A percentile compares a stretch with the other conserved stretches of the same genome.
phyloP scores from a whole-genome alignment of 768 basidiomycete genomes.

The Tulasnella sp. region DNA sequence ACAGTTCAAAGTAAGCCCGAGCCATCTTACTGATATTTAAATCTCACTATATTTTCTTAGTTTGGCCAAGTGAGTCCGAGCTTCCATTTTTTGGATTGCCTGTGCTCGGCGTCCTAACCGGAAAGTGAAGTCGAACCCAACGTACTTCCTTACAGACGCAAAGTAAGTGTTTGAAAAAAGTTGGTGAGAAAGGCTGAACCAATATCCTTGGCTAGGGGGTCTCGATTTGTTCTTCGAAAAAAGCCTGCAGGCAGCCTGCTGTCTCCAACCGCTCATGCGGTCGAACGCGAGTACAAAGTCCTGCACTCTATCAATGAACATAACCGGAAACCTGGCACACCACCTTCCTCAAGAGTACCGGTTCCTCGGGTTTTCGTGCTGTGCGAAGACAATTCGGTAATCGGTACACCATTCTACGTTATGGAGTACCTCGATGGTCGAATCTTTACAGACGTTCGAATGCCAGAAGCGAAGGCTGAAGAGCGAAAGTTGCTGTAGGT shows the following conservation, averaged over 20 bases:
- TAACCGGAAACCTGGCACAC: slow-evolving; percentile 56
- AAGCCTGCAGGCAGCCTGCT: slow-evolving; percentile 86
- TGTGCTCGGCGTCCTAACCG: neutral
- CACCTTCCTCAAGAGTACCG: slow-evolving; percentile 58
- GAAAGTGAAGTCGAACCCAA: slow-evolving; percentile 77
- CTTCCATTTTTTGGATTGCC: neutral
- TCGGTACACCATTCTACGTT: slow-evolving; percentile 91
- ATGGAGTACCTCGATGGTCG: slow-evolving; percentile 96
- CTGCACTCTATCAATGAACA: slow-evolving; percentile 71
- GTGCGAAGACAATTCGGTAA: slow-evolving; percentile 70
- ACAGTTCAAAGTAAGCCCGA: slow-evolving; percentile 78
- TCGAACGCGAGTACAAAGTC: slow-evolving; percentile 88
- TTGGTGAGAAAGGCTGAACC: neutral
- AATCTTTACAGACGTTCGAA: slow-evolving; percentile 81
- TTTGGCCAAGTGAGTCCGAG: slow-evolving; percentile 74
- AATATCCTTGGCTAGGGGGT: slow-evolving; percentile 42
- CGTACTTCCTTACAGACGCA: slow-evolving; percentile 84
- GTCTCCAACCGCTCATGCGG: slow-evolving; percentile 88
- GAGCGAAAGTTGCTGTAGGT: slow-evolving; percentile 67
- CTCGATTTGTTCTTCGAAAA: slow-evolving; percentile 81
- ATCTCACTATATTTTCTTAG: slow-evolving; percentile 42
- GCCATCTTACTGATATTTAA: neutral
- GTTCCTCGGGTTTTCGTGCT: slow-evolving; percentile 80
- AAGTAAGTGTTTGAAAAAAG: slow-evolving; percentile 45
- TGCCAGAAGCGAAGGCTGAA: slow-evolving; percentile 61